These are phyloP conservation scores for Aphanomyces astaci DNA, from an alignment of 352 stramenopile species.

Conservation along the genomic window DNA sequence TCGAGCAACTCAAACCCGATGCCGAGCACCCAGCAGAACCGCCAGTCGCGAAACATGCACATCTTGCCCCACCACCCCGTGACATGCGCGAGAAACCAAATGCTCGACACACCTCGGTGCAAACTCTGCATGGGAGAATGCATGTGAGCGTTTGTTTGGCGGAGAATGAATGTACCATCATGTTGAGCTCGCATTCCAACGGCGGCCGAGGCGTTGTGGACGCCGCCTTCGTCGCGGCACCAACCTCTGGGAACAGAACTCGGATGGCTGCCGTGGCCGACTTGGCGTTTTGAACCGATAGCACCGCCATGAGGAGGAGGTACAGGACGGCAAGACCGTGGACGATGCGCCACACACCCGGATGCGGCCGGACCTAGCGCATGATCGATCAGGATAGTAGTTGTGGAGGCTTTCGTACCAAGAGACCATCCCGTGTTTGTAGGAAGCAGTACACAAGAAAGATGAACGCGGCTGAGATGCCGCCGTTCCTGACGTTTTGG, in stretches of 20 bases:
- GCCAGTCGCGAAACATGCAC: constrained; percentile 91
- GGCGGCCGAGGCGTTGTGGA: constrained; percentile 28
- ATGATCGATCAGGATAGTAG: too few species aligned
- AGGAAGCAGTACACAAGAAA: constrained; percentile 84
- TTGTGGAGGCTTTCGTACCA: too few species aligned
- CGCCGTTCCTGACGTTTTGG: constrained; percentile 54
- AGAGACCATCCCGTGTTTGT: constrained; percentile 67
- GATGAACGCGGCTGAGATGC: constrained; percentile 58
- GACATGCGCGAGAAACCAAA: constrained; percentile 81
- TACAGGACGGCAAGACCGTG: constrained; percentile 75
- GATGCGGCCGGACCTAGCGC: constrained; percentile 45
- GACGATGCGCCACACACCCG: constrained; percentile 68
- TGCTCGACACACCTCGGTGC: constrained; percentile 62
- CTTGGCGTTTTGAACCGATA: constrained; percentile 62
- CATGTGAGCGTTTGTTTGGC: not conserved
- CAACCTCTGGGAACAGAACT: constrained; percentile 66
- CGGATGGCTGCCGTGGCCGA: constrained; percentile 58
- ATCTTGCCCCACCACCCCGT: constrained; percentile 89
- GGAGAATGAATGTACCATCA: constrained; percentile 31
- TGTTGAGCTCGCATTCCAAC: constrained; percentile 63
- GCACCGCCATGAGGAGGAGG: constrained; percentile 52
- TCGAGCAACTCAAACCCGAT: constrained; percentile 89
- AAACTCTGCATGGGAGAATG: constrained; percentile 27
- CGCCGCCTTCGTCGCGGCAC: constrained; percentile 26
- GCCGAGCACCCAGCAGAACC: constrained; percentile 87